Conservation (phyloP, 2,329 filamentous ascomycete genomes). For the Sclerotinia minor region DNA sequence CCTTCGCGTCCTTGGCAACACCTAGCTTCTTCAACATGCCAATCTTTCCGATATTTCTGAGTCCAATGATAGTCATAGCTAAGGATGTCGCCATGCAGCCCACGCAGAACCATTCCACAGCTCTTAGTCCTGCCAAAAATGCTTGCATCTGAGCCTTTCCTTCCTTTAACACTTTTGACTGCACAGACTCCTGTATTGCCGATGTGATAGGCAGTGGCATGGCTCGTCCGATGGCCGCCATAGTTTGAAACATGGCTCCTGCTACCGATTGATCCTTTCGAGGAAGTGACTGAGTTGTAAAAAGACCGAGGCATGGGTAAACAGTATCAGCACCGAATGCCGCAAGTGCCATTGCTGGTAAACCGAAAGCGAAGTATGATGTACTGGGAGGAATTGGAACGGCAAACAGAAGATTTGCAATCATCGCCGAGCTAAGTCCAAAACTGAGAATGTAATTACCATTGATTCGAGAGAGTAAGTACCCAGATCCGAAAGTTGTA, state of each 20-base stretch:
- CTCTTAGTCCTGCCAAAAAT: constrained; percentile 31
- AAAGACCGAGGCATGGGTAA: constrained; percentile 65
- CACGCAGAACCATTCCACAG: constrained; percentile 36
- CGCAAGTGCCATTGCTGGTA: constrained; percentile 65
- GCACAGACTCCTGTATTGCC: constrained; percentile 62
- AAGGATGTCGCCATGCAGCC: constrained; percentile 29
- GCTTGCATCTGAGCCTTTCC: constrained; percentile 27
- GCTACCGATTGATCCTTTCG: constrained; percentile 66
- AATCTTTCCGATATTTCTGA: constrained; percentile 39
- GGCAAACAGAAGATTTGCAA: constrained; percentile 62
- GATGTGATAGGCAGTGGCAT: constrained; percentile 67
- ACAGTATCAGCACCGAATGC: constrained; percentile 67
- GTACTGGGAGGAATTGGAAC: constrained; percentile 60
- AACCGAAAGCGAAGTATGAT: constrained; percentile 66
- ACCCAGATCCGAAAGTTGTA: constrained; percentile 32
- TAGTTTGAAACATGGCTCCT: constrained; percentile 66
- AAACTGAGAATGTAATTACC: constrained; percentile 57
- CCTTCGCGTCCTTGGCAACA: background rate
- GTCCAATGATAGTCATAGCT: constrained; percentile 21
- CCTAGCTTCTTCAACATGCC: constrained; percentile 37
- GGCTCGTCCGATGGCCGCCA: constrained; percentile 64
- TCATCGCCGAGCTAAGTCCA: constrained; percentile 44
- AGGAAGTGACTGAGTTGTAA: constrained; percentile 62
- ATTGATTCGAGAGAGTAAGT: constrained; percentile 33
- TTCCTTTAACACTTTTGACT: constrained; percentile 49